Evolutionary conservation across 2,329 filamentous ascomycete species (phyloP).

Genomic region (Metarhizium anisopliae): DNA sequence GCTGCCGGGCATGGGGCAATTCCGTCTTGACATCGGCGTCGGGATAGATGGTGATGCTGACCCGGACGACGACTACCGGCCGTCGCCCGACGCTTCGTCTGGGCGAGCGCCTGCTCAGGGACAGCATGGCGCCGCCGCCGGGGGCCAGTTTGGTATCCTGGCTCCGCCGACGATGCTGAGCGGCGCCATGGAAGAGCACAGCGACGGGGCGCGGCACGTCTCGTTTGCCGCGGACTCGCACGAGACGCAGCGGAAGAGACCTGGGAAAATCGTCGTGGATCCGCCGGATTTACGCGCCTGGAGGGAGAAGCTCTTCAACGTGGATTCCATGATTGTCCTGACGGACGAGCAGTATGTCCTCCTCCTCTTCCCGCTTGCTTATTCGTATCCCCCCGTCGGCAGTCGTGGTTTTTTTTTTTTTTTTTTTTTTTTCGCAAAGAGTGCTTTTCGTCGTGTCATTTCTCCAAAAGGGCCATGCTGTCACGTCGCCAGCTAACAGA

Average conservation of each 20-base stretch:
- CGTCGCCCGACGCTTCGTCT: background rate
- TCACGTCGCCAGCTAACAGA: background rate
- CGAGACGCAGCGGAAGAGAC: slow-evolving; percentile 31
- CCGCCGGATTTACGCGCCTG: slow-evolving; percentile 61
- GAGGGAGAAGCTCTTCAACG: slow-evolving; percentile 64
- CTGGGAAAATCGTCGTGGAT: slow-evolving; percentile 49
- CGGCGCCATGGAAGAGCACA: slow-evolving; percentile 1
- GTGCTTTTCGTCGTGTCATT: too few relatives aligned
- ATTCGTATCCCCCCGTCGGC: too few relatives aligned
- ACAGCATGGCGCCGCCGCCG: background rate
- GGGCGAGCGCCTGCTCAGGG: background rate
- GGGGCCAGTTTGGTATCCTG: slow-evolving; percentile 38
- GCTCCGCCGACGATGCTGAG: slow-evolving; percentile 21
- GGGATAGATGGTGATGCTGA: slow-evolving; percentile 1
- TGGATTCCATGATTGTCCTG: slow-evolving; percentile 63
- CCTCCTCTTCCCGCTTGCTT: background rate
- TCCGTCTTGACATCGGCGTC: slow-evolving; percentile 5
- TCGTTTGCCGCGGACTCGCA: background rate
- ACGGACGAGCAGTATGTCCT: slow-evolving; percentile 59
- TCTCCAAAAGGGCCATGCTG: too few relatives aligned
- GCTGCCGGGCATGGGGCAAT: slow-evolving; percentile 7
- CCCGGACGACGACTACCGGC: background rate
- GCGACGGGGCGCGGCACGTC: background rate
- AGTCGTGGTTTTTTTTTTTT: too few relatives aligned
- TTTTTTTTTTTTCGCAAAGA: too few relatives aligned